phyloP scores from a whole-genome alignment of 768 basidiomycete genomes.

The Boletus tomentosulus region DNA sequence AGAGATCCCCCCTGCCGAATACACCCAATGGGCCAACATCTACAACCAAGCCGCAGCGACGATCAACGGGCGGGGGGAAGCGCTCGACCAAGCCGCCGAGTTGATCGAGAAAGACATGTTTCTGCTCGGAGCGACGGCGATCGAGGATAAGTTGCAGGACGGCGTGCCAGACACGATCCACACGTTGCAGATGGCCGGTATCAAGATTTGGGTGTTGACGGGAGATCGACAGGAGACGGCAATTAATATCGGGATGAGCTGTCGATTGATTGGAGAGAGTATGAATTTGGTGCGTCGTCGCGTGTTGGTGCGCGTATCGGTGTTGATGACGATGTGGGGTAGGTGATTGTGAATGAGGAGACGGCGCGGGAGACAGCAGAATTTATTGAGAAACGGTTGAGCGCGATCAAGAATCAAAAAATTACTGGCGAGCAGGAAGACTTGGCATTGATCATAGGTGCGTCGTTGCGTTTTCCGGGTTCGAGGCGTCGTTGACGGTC shows the following conservation, averaged over 20 bases:
- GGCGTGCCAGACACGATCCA: constrained; percentile 98
- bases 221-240: constrained; percentile 99
- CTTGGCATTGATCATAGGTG: constrained; percentile 91
- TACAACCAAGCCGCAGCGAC: constrained; percentile 93
- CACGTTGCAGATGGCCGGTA: constrained; percentile 95
- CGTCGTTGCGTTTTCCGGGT: neutral
- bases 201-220: constrained; percentile 99
- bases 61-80: constrained; percentile 92
- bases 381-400: constrained; percentile 82
- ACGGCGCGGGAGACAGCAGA: constrained; percentile 77
- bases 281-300: constrained; percentile 81
- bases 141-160: constrained; percentile 98
- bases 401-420: constrained; percentile 90
- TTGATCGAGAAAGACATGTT: constrained; percentile 93
- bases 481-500: neutral
- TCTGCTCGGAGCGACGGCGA: constrained; percentile 92
- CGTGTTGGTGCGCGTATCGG: neutral
- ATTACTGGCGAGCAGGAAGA: constrained; percentile 92
- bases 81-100: constrained; percentile 91
- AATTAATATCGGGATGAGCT: constrained; percentile 98
- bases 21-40: constrained; percentile 81
- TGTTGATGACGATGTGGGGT: neutral
- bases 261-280: constrained; percentile 93
- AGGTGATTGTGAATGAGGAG: constrained; percentile 95
- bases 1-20: constrained; percentile 88